A percentile compares a stretch with the other conserved stretches of the same genome.
phyloP scores from a whole-genome alignment of 2,329 filamentous ascomycete genomes.

The Monosporascus sp. region DNA sequence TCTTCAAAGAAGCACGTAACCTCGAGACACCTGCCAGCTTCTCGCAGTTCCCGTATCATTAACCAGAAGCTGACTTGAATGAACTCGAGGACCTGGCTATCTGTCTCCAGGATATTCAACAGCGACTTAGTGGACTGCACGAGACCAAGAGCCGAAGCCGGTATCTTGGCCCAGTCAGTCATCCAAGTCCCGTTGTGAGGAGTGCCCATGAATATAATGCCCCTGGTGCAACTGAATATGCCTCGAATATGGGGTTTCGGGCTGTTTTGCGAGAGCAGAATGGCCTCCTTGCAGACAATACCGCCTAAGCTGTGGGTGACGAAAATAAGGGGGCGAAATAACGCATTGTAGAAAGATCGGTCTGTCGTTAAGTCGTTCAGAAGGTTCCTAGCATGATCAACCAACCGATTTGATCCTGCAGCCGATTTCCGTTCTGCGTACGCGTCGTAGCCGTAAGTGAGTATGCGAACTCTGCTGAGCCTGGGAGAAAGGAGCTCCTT shows the following conservation, averaged over 20 bases:
- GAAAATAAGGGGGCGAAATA: constrained; percentile 27
- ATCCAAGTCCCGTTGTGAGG: constrained; percentile 31
- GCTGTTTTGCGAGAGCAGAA: constrained; percentile 27
- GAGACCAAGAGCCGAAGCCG: constrained; percentile 22
- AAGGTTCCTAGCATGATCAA: constrained; percentile 27
- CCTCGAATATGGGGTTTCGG: constrained; percentile 22
- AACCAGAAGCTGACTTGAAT: constrained; percentile 4
- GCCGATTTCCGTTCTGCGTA: constrained; percentile 15
- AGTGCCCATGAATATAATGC: constrained; percentile 33
- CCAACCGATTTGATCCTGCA: constrained; percentile 20
- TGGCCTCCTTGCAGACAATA: constrained; percentile 30
- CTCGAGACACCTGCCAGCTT: constrained; percentile 13
- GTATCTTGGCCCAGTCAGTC: constrained; percentile 28
- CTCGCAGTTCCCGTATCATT: constrained; percentile 18
- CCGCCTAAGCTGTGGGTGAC: constrained; percentile 34
- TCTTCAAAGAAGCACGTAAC: constrained; percentile 33
- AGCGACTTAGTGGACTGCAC: constrained; percentile 28
- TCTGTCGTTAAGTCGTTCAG: constrained; percentile 22
- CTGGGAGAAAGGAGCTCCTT: constrained; percentile 24
- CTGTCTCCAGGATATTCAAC: constrained; percentile 11
- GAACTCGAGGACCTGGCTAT: neutral
- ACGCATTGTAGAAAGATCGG: constrained; percentile 9
- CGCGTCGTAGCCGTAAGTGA: constrained; percentile 35
- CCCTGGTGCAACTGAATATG: constrained; percentile 22
- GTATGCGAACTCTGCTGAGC: constrained; percentile 26